Base-by-base conservation (phyloP, 2,329 filamentous ascomycete genomes). In the Apiospora phragmitis region DNA sequence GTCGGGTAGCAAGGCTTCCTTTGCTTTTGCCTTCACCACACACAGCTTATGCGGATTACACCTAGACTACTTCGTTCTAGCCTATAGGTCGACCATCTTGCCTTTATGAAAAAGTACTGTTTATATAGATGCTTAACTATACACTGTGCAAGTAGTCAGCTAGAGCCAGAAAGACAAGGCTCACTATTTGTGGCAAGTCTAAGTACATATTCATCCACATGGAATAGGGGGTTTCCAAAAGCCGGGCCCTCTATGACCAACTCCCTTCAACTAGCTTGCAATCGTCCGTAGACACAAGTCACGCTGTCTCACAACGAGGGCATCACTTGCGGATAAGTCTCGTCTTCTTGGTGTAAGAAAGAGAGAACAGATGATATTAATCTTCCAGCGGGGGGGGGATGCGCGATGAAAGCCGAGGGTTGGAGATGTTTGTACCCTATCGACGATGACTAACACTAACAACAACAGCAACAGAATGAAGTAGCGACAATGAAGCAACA, bases 401-500 rank as follows among this genome's bases (percentile, higher is more conserved):
- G 29, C 51, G 51, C 32, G 21, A 62, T 35, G 21, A 38, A 62
- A 38, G 14, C 8, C 9, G 55, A 59, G 55, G 55, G 55, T 29
- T 38, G 35, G 18, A 38, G 55, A 62, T 62, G 38, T 62, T 62
- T 38, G 55, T 29, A 38, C 55, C 55, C 55, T 62, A 62, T 62
- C 55, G 24, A 62, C 18, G 8, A 62, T 38, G 55, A 62, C 55
- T 62, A 62, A 62, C 18, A 62, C 55, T 59, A 62, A 62, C 55
- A 38, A 38, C 55, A 62, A n/a, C 29, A 62, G 43, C 43, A 47
- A 47, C 55, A n/a, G 55, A 62, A 62, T 62, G 18, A 62, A 62
- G 32, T 38, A 38, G 38, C 29, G n/a, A 49, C 29, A 62, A 38
- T 62, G 32, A 62, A 62, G 55, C 21, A 38, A 62, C 55, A n/a